Conservation (phyloP, 306 rosid genomes). For the Cicer pinnatifidum region DNA sequence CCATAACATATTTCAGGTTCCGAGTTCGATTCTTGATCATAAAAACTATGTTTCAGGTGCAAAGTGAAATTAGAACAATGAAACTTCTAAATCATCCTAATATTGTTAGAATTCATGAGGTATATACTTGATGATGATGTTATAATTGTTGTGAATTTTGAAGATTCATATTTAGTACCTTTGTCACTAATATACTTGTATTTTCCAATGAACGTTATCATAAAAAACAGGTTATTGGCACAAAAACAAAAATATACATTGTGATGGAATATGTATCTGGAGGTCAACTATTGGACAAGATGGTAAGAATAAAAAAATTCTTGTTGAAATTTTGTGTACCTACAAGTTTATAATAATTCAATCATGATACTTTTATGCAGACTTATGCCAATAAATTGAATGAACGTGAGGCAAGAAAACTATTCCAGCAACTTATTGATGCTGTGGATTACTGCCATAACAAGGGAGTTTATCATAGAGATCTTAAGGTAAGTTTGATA, state of each 20-base stretch:
- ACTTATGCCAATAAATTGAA: conserved; percentile 52
- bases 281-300: conserved; percentile 71
- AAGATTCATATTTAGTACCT: not conserved
- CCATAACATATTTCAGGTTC: no score
- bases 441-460: conserved; percentile 78
- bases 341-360: conserved; percentile 14
- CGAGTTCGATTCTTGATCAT: no score
- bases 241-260: conserved; percentile 78
- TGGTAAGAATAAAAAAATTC: conserved; percentile 56
- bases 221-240: conserved; percentile 62
- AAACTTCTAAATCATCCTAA: conserved; percentile 76
- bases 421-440: conserved; percentile 81
- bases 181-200: conserved; percentile 16
- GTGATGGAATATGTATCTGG: conserved; percentile 80
- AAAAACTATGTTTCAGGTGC: conserved; percentile 59
- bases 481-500: conserved; percentile 65
- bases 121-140: conserved; percentile 1
- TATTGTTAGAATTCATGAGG: conserved; percentile 80
- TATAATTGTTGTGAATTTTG: not conserved
- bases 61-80: conserved; percentile 85
- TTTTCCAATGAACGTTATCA: conserved; percentile 11
- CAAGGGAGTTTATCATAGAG: conserved; percentile 78
- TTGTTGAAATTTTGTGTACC: conserved; percentile 9
- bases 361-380: conserved; percentile 47
- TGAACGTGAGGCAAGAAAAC: conserved; percentile 73